Evolutionary conservation across 805 yeast species (phyloP).

Genomic region (Brettanomyces nanus): DNA sequence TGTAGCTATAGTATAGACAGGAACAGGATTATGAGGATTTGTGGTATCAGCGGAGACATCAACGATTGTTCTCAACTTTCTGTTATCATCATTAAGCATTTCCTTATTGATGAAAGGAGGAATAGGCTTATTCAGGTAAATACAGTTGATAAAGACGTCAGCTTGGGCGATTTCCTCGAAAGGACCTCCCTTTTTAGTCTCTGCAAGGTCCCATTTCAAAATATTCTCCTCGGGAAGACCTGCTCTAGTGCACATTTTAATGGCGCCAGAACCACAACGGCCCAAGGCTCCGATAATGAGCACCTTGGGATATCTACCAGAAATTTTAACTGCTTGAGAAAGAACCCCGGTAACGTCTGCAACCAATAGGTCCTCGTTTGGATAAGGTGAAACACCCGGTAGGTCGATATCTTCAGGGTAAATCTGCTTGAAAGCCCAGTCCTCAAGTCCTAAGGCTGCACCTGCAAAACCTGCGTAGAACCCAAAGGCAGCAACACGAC

Average conservation of each 20-base stretch:
- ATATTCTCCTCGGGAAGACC: slow-evolving; percentile 86
- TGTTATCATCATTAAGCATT: slow-evolving; percentile 51
- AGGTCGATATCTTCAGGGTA: slow-evolving; percentile 60
- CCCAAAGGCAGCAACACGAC: slow-evolving; percentile 99
- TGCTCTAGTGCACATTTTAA: slow-evolving; percentile 68
- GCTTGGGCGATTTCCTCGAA: slow-evolving; percentile 82
- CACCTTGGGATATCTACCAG: slow-evolving; percentile 66
- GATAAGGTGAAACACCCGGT: slow-evolving; percentile 75
- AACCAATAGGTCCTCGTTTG: slow-evolving; percentile 68
- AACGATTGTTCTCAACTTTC: slow-evolving; percentile 85
- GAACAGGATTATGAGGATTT: slow-evolving; percentile 96
- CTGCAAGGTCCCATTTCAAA: slow-evolving; percentile 93
- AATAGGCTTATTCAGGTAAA: slow-evolving; percentile 86
- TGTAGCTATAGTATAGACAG: slow-evolving; percentile 86
- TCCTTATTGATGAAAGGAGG: slow-evolving; percentile 80
- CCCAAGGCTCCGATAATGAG: slow-evolving; percentile 96
- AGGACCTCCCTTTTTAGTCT: slow-evolving; percentile 96
- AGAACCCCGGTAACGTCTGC: slow-evolving; percentile 59
- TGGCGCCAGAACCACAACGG: slow-evolving; percentile 97
- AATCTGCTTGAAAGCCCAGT: slow-evolving; percentile 88
- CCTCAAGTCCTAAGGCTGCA: slow-evolving; percentile 91
- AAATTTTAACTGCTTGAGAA: slow-evolving; percentile 46
- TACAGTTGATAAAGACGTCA: slow-evolving; percentile 93
- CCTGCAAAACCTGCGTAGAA: slow-evolving; percentile 99
- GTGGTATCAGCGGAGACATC: slow-evolving; percentile 99